A percentile compares a stretch with the other conserved stretches of the same genome.
phyloP scores from a whole-genome alignment of 352 stramenopile genomes.

The Globisporangium takayamanum region DNA sequence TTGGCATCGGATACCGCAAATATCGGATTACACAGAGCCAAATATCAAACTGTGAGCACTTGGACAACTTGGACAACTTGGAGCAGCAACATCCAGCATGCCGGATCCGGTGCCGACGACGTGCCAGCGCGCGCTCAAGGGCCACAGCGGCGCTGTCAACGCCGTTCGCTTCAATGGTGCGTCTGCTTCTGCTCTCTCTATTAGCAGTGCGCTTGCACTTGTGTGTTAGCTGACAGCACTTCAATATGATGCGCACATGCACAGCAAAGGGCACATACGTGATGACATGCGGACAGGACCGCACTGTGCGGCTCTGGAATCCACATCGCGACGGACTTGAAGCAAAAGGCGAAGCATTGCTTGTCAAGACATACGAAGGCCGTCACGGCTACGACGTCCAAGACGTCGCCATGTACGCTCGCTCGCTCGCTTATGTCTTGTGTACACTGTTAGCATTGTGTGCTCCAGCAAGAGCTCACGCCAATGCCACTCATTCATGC shows the following conservation, averaged over 20 bases:
- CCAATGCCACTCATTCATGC: neutral
- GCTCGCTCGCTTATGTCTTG: neutral
- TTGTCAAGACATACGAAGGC: constrained; percentile 84
- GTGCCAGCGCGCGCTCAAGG: constrained; percentile 46
- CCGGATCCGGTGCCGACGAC: constrained; percentile 22
- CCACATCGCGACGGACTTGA: constrained; percentile 70
- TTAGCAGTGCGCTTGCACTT: neutral
- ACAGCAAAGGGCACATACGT: constrained; percentile 85
- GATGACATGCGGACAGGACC: constrained; percentile 86
- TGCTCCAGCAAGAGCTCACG: neutral
- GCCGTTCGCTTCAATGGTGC: constrained; percentile 81
- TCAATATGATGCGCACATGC: neutral
- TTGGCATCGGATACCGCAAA: too few relatives aligned
- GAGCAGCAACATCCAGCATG: neutral
- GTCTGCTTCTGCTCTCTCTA: neutral
- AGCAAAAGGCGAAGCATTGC: constrained; percentile 45
- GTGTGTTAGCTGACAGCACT: neutral
- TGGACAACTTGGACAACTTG: neutral
- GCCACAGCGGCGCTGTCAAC: constrained; percentile 68
- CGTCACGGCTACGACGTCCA: constrained; percentile 86
- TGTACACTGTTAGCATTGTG: neutral
- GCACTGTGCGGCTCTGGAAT: constrained; percentile 85
- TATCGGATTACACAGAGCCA: too few relatives aligned
- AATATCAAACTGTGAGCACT: neutral
- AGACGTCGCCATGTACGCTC: constrained; percentile 80